Evolutionary conservation across 2,329 filamentous ascomycete genomes (phyloP).

Genomic region (Onygenales sp.): DNA sequence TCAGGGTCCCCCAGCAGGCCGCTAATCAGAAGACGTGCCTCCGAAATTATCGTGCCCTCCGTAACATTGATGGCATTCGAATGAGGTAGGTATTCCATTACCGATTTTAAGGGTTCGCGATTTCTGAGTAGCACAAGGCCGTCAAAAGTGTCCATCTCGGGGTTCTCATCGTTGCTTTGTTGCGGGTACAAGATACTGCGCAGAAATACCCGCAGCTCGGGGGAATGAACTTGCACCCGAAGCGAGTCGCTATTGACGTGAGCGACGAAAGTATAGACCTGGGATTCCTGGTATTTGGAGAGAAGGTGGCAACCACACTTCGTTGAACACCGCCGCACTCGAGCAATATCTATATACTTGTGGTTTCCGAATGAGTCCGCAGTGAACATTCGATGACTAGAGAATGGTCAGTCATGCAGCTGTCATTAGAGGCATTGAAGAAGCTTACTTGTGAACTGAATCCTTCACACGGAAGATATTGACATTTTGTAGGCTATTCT

Average conservation of each 20-base stretch:
- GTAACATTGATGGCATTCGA: background rate
- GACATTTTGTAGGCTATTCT: background rate
- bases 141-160: no score
- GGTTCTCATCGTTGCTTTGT: background rate
- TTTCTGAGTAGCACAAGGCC: no score
- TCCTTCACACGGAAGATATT: background rate
- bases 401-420: background rate
- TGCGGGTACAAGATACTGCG: background rate
- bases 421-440: no score
- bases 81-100: no score
- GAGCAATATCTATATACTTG: background rate
- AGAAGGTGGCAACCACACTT: background rate
- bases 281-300: background rate
- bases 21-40: background rate
- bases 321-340: background rate
- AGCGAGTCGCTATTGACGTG: background rate
- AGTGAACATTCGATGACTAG: background rate
- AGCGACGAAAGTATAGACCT: background rate
- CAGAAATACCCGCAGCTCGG: background rate
- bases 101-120: no score
- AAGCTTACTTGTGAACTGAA: background rate
- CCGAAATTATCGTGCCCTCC: background rate
- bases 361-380: background rate
- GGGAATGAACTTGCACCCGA: background rate
- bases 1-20: background rate